These are phyloP conservation scores for Microsporum ferrugineum DNA, from an alignment of 2,329 filamentous ascomycete species.

Conservation along the genomic window DNA sequence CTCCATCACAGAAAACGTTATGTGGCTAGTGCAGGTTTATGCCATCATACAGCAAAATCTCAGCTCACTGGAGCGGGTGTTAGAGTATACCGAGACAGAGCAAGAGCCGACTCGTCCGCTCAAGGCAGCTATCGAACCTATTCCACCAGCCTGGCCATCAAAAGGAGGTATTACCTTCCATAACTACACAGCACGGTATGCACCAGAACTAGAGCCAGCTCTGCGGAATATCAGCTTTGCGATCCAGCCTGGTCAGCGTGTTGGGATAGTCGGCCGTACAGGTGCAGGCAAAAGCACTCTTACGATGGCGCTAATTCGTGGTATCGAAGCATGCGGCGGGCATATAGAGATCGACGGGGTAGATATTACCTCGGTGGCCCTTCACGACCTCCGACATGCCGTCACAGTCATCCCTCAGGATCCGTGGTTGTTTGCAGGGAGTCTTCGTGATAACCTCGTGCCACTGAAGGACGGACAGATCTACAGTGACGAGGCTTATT, in stretches of 20 bases:
- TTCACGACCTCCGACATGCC: conserved; percentile 74
- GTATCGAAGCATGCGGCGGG: conserved; percentile 76
- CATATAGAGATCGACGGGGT: conserved; percentile 50
- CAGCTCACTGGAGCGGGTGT: background rate
- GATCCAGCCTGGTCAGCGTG: conserved; percentile 60
- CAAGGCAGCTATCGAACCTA: background rate
- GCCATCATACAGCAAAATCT: background rate
- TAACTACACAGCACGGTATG: conserved; percentile 87
- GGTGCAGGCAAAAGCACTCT: conserved; percentile 91
- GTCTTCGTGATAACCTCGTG: conserved; percentile 85
- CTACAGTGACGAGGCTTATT: conserved; percentile 23
- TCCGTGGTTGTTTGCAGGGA: conserved; percentile 86
- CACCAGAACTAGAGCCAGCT: conserved; percentile 76
- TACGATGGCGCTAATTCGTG: conserved; percentile 85
- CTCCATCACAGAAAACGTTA: background rate
- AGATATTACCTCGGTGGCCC: conserved; percentile 77
- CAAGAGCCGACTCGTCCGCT: background rate
- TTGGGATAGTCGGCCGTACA: conserved; percentile 88
- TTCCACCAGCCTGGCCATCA: background rate
- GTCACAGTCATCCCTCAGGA: conserved; percentile 96
- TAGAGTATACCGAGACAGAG: background rate
- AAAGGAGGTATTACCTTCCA: conserved; percentile 41
- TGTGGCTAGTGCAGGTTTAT: background rate
- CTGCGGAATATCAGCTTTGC: conserved; percentile 77
- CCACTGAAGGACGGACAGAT: conserved; percentile 43